Base-by-base conservation (phyloP, 129 eudicot genomes). In the Helianthus tuberosus region DNA sequence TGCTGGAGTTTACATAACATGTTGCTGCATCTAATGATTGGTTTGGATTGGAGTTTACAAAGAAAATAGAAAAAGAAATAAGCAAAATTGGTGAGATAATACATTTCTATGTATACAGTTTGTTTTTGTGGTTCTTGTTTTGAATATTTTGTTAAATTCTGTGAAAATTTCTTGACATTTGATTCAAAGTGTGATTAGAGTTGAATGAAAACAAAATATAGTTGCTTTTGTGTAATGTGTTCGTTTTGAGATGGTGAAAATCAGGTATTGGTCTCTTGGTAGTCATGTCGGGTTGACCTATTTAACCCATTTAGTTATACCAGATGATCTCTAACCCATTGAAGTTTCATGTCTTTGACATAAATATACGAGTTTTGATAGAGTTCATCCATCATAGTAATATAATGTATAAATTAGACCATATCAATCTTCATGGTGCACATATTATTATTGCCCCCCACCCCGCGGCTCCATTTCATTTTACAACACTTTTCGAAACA, bases 41-140 rank as follows among this genome's bases (percentile, higher is more conserved):
- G 63, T 74, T 79, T 72, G 83, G 83, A 55, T 79, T 72, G 63
- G 66, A 55, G 60, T 79, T 72, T 65, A 78, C 74, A 72, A 59
- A 79, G 77, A 57, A 53, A 72, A 44, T 53, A 64, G 73, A 78
- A 68, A 75, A 76, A 67, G 67, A 25, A 55, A 61, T 68, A 44
- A 73, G 76, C 12, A 60, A 68, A 79, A 43, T 11, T 66, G 69
- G 65, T 72, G 75, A 76, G 51, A 61, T 62, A 60, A 76, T 69
- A 76, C 75, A 66, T 79, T 47, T 79, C 62, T 65, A 70, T 72
- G 71, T 76, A 67, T 79, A 68, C 64, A 64, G 71, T 27, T 66
- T 43, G 57, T 77, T 74, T 65, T 81, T 81, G 29, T 11, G 32
- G 76, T 68, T 75, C 51, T 17, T 71, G 75, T 84, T 78, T 65